Evolutionary conservation across 2,329 filamentous ascomycete species (phyloP), one percentile per base, ranked within the genome.

Genomic region (Claviceps quebecensis): DNA sequence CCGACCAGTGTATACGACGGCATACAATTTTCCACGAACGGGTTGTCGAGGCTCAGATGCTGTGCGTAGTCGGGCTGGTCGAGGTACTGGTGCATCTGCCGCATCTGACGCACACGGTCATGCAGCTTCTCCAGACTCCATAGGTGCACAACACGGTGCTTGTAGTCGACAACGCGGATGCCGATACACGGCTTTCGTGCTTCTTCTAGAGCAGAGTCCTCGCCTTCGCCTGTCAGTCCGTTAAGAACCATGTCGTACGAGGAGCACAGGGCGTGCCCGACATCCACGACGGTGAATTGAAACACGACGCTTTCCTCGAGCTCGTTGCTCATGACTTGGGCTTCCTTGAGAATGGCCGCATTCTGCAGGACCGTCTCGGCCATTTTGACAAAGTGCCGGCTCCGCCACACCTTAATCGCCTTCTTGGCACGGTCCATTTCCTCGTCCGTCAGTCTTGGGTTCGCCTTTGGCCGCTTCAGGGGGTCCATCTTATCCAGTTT

Each of bases 211-310:
- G 85, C 83, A 36, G 84, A 72, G 61, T 95, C 90, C 53, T 85
- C 80, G 23, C 91, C 88, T 65, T 97, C 91, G 9, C 84, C 81
- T 1, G 86, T 84, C 43, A 96, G 82, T 19, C 88, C 91, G 61
- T 95, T 95, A 43, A 98, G 75, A 3, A 97, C 89, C 69, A 98
- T 84, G 66, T 98, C 93, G 67, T 98, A 98, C 1, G 90, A 95
- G 3, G 93, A 98, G 59, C 86, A 90, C 57, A 94, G 77, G 22
- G 82, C 83, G 61, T 98, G 90, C 1, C 93, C 93, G 56, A 85
- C 73, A 60, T 96, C 91, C 36, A 97, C 81, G 52, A 96, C 83
- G 13, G 87, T 85, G 64, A 97, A 98, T 65, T 98, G 93, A 65
- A 98, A 97, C 19, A 91, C 84, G 8, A 96, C 86, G 57, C 82